Evolutionary conservation across 768 basidiomycete species (phyloP).

Genomic region (Piloderma croceum): DNA sequence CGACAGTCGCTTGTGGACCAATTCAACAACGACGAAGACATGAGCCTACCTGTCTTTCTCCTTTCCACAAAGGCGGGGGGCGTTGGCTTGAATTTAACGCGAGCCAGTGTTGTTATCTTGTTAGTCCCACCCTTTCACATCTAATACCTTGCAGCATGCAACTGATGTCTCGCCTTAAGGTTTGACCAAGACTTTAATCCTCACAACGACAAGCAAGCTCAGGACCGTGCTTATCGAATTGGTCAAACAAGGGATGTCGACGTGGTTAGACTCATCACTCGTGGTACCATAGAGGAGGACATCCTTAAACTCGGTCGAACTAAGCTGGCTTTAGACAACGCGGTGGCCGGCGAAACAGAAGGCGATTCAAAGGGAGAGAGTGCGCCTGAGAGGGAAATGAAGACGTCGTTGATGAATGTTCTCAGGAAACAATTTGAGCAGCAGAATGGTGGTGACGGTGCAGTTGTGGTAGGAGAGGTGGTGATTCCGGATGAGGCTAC

Average conservation of each 20-base stretch:
- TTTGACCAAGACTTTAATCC: constrained; percentile 99
- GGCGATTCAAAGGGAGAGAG: constrained; percentile 54
- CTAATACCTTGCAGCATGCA: background rate
- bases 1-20: constrained; percentile 93
- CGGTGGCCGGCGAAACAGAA: constrained; percentile 77
- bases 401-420: constrained; percentile 78
- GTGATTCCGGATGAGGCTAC: background rate
- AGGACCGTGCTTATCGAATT: constrained; percentile 95
- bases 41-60: constrained; percentile 81
- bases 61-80: constrained; percentile 91
- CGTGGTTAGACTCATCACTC: constrained; percentile 89
- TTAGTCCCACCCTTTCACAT: constrained; percentile 26
- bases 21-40: constrained; percentile 81
- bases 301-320: constrained; percentile 87
- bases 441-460: constrained; percentile 32
- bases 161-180: constrained; percentile 33
- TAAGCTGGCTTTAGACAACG: constrained; percentile 88
- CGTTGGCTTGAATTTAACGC: constrained; percentile 95
- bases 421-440: constrained; percentile 78
- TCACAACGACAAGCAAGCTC: constrained; percentile 95
- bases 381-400: constrained; percentile 74
- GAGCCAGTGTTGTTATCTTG: constrained; percentile 94
- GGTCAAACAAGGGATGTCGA: constrained; percentile 93
- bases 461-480: constrained; percentile 1
- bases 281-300: constrained; percentile 93